Base-by-base conservation (phyloP, 805 yeast genomes). In the Candida maesae region DNA sequence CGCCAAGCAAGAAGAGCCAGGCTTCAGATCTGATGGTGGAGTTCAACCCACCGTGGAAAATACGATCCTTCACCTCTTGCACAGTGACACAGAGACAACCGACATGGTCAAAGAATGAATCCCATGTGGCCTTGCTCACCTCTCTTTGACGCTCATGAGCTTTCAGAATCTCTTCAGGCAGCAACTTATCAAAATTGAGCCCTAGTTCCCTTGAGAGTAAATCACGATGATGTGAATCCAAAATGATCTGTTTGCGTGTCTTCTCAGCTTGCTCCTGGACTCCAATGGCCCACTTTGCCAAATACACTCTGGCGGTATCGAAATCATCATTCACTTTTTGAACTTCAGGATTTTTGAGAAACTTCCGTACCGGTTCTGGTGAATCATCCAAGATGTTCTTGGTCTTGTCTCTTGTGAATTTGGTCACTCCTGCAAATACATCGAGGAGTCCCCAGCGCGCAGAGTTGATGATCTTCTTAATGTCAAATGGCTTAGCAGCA, bases 251-350 rank as follows among this genome's bases (percentile, higher is more conserved):
- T 42, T 68, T 67, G 45, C 77, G 63, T 45, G 76, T 59, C 45
- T 61, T 74, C 50, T 79, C 89, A 2, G 96, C 93, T 60, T 91
- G 95, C 53, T 89, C 90, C 52, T 91, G 93, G 9, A 93, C 93
- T 21, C 87, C 87, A 52, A 87, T 74, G 0, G 98, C 97, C 98
- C 98, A 93, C 65, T 89, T 90, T 5, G 98, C 98, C 44, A 91
- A 68, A 60, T 88, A 91, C 4, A 89, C 84, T 39, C 90, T 75
- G 0, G 98, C 98, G 38, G 91, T 80, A 56, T 90, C 98, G 58
- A 90, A 93, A 47, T 91, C 98, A 48, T 87, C 85, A 44, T 93
- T 86, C 19, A 91, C 76, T 41, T 73, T 77, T 52, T 73, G 74
- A 11, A 91, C 95, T 53, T 87, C 95, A 0, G 96, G 93, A 48